Conservation (phyloP, 495 filamentous ascomycete genomes). For the Hypoxylon intermedium region DNA sequence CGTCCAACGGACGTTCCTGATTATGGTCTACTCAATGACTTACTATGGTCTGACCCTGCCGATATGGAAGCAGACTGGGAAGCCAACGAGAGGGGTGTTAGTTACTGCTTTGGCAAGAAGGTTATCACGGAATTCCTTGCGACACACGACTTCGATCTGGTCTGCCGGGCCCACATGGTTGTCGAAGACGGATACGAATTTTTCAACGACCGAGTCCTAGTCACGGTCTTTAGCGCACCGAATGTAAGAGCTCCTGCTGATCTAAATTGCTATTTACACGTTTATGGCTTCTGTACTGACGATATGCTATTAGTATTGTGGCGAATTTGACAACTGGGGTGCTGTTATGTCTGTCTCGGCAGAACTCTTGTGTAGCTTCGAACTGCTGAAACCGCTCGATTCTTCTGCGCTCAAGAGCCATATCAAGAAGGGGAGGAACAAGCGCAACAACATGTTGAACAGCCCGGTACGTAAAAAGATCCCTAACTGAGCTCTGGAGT, state of each 20-base stretch:
- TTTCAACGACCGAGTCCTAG: conserved; percentile 92
- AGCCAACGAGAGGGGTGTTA: conserved; percentile 94
- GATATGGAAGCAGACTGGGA: conserved; percentile 99
- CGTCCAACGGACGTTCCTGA: conserved; percentile 97
- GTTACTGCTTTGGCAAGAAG: conserved; percentile 98
- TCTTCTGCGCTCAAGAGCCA: conserved; percentile 97
- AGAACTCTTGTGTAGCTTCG: conserved; percentile 95
- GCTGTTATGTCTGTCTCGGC: conserved; percentile 97
- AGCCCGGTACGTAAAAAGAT: conserved; percentile 75
- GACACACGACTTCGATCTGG: conserved; percentile 94
- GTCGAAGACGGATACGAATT: conserved; percentile 99
- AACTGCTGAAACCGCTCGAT: conserved; percentile 94
- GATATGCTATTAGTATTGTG: conserved; percentile 77
- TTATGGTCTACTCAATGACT: conserved; percentile 93
- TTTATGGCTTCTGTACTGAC: conserved; percentile 21
- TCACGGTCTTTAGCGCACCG: conserved; percentile 97
- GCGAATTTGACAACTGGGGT: conserved; percentile 99
- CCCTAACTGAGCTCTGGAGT: neutral
- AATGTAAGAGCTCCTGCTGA: conserved; percentile 69
- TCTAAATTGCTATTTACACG: neutral
- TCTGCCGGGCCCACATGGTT: conserved; percentile 98
- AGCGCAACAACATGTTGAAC: conserved; percentile 87
- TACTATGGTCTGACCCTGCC: conserved; percentile 97
- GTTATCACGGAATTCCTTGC: conserved; percentile 97
- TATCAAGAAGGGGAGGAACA: conserved; percentile 97